Evolutionary conservation across 306 rosid genomes (phyloP), one percentile per base, ranked within the genome.

Genomic region (Fagus sylvatica): DNA sequence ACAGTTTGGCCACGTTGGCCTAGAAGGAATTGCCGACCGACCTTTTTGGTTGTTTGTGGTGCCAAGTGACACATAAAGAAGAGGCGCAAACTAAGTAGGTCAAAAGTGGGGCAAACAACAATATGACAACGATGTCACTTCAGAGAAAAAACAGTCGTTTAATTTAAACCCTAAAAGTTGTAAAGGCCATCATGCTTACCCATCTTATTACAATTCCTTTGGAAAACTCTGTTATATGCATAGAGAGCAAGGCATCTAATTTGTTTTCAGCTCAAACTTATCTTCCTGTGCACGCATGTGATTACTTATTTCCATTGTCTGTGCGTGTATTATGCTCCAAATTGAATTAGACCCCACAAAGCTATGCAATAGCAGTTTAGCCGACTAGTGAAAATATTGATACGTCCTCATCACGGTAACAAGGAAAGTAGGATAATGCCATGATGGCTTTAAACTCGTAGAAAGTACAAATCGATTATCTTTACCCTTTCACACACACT

Each of bases 1-100:
- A 22, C 49, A 48, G 60, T 53, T 77, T 54, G 53, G 71, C 80
- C 84, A 79, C 72, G 75, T 79, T 84, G 81, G 84, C 70, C 84
- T 79, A 76, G 81, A 78, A 65, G 75, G 76, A 67, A 42, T 37
- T 75, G 81, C 83, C 78, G 75, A 75, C 78, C 46, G 74, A 54
- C 74, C 71, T 17, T 79, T 74, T 70, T 71, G 80, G 80, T 69
- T 75, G 60, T 43, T 70, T 72, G 73, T 67, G 79, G 65, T 59
- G 79, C 73, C 51, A 41, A 79, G 78, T 84, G 87, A 80, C 87
- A 76, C 76, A 72, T 48, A 57, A 48, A 41, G 40, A 34, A 51
- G 71, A 32, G 13, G 54, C 69, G 70, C 83, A 37, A 39, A 15
- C 69, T 32, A 78, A 53, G 76, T 15, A 72, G 79, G 81, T 76